These are phyloP conservation scores for Penicillium subrubescens DNA, from an alignment of 495 filamentous ascomycete genomes.

Conservation along the genomic window DNA sequence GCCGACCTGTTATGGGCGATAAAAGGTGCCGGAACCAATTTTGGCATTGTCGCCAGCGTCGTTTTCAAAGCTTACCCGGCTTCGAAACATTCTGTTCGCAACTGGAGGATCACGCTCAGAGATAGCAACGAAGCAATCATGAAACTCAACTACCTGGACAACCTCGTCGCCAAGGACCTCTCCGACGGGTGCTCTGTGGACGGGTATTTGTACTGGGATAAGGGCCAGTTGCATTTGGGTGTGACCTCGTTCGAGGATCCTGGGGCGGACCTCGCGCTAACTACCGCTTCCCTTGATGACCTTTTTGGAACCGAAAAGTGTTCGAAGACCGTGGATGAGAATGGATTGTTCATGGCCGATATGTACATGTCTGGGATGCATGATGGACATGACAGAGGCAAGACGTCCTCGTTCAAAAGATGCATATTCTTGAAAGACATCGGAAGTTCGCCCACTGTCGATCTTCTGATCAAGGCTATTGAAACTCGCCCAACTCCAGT, in stretches of 20 bases:
- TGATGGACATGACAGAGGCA: conserved; percentile 57
- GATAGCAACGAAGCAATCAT: conserved; percentile 38
- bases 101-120: conserved; percentile 53
- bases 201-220: conserved; percentile 59
- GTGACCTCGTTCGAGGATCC: conserved; percentile 55
- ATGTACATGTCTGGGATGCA: conserved; percentile 66
- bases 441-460: conserved; percentile 37
- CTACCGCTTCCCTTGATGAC: conserved; percentile 16
- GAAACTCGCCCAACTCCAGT: conserved; percentile 53
- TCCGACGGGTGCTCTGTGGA: conserved; percentile 54
- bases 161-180: conserved; percentile 41
- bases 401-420: conserved; percentile 67
- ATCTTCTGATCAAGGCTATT: conserved; percentile 40
- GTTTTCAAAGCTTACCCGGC: conserved; percentile 54
- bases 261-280: conserved; percentile 28
- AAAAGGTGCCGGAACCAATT: conserved; percentile 64
- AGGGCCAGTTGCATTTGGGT: conserved; percentile 51
- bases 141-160: conserved; percentile 48
- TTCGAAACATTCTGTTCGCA: conserved; percentile 47
- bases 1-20: conserved; percentile 61
- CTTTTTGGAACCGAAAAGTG: conserved; percentile 42
- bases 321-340: conserved; percentile 44
- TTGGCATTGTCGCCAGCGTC: conserved; percentile 63
- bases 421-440: conserved; percentile 62
- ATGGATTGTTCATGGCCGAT: conserved; percentile 59